These are phyloP conservation scores for Chaetomiaceae sp. DNA, from an alignment of 2,329 filamentous ascomycete genomes.

Conservation along the genomic window DNA sequence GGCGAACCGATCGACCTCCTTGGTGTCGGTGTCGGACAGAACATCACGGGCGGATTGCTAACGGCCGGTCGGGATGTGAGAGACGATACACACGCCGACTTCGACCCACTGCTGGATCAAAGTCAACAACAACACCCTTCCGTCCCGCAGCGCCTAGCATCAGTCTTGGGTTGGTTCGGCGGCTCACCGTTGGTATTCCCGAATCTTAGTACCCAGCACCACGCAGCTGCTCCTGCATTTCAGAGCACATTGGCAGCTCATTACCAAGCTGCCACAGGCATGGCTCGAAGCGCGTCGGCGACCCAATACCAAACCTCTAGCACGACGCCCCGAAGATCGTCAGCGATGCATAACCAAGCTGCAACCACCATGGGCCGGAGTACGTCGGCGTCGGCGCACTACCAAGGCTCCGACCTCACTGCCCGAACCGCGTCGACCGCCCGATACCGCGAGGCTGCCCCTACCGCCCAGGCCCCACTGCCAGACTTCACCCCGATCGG, in stretches of 20 bases:
- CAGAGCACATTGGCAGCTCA: not conserved
- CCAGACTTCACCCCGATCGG: constrained; percentile 5
- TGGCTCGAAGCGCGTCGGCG: no score
- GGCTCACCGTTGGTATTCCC: not conserved
- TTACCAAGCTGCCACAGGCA: not conserved
- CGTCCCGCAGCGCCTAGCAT: not conserved
- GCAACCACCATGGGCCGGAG: no score
- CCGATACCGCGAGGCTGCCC: not conserved
- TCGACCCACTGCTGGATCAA: not conserved
- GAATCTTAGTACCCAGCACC: not conserved
- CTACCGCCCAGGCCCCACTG: not conserved
- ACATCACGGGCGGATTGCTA: not conserved
- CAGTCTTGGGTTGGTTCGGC: not conserved
- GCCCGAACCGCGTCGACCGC: not conserved
- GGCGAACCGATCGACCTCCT: constrained; percentile 7
- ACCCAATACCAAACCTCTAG: no score
- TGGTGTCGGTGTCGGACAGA: constrained; percentile 9
- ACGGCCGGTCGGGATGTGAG: not conserved
- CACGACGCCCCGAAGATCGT: no score
- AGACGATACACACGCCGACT: not conserved
- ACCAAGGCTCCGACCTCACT: no score
- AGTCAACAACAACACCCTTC: not conserved
- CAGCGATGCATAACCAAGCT: no score
- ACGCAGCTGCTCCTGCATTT: not conserved
- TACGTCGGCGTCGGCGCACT: no score